These are phyloP conservation scores for Candida patagonica DNA, from an alignment of 805 yeast genomes.

Conservation along the genomic window DNA sequence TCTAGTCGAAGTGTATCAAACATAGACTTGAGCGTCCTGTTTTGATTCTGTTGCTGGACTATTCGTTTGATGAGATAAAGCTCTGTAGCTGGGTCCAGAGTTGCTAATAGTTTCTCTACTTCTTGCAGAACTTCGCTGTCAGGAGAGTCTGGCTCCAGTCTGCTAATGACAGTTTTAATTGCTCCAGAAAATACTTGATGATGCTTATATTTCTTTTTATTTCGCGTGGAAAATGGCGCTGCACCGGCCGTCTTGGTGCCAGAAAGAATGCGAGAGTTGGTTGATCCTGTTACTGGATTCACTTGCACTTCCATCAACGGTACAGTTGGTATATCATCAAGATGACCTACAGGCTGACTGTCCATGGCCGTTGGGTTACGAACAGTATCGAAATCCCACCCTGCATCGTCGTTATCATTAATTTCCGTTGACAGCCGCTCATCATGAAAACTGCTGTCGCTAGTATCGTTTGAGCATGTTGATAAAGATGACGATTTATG, in stretches of 20 bases:
- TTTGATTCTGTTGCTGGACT: conserved; percentile 7
- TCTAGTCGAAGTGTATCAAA: conserved; percentile 2
- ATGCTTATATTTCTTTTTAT: conserved; percentile 1
- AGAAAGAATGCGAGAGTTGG: not conserved
- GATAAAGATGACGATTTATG: not conserved
- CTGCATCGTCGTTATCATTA: conserved; percentile 23
- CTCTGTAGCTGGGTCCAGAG: conserved; percentile 13
- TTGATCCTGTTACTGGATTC: conserved; percentile 2
- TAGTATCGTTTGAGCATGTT: not conserved
- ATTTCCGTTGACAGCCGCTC: conserved; percentile 4
- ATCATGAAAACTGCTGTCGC: not conserved
- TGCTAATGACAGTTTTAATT: conserved; percentile 3
- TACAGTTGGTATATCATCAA: conserved; percentile 3
- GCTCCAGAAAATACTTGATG: conserved; percentile 4
- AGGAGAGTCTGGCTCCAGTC: conserved; percentile 4
- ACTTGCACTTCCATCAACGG: conserved; percentile 3
- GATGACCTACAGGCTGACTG: not conserved
- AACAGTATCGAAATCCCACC: conserved; percentile 33
- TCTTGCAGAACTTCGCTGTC: conserved; percentile 5
- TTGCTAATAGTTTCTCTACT: conserved; percentile 2
- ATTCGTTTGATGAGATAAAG: conserved; percentile 14
- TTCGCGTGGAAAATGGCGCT: not conserved
- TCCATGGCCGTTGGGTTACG: conserved; percentile 15
- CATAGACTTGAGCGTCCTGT: conserved; percentile 3
- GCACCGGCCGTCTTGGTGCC: not conserved